Evolutionary conservation across 2,329 filamentous ascomycete species (phyloP), one percentile per base, ranked within the genome.

Genomic region (Pseudocercospora fijiensis): DNA sequence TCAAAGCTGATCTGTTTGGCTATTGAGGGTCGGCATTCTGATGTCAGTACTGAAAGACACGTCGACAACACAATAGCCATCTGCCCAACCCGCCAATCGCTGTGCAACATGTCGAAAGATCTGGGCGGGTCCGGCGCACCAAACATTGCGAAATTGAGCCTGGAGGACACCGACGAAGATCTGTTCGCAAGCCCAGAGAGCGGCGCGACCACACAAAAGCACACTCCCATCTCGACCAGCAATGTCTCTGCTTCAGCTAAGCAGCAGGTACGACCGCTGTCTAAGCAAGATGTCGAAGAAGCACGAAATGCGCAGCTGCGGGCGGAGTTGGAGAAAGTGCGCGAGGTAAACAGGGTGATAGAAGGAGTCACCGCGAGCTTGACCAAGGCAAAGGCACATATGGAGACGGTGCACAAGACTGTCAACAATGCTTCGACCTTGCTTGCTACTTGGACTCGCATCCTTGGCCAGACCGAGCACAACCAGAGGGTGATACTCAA

Each of bases 391-490:
- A 89, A 87, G 72, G 85, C 84, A 61, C 93, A 93, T 76, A 95
- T 95, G 90, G 82, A 86, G 72, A 96, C 90, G 24, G 93, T 98
- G 37, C 90, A 90, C 60, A 85, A 85, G 66, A 97, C 95, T 2
- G 92, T 98, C 47, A 85, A 85, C 69, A 94, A 93, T 61, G 92
- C 95, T 3, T 96, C 93, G 13, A 90, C 90, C 1, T 85, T 99
- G 13, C 87, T 99, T 30, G 92, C 96, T 72, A 96, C 93, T 16
- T 99, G 94, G 94, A 96, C 92, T 8, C 88, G 92, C 58, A 97
- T 99, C 69, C 85, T 99, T 11, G 95, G 92, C 6, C 95, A 99
- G 78, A 97, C 95, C 4, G 95, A 99, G 78, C 95, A 99, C 78
- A 98, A 96, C 75, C 93, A 98, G 77, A 88, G 95, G 24, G 82